Percentiles rank a stretch among this genome's conserved stretches.
Conservation (phyloP, 1,139 yeast genomes). For the Kurtzmaniella quercitrusa region DNA sequence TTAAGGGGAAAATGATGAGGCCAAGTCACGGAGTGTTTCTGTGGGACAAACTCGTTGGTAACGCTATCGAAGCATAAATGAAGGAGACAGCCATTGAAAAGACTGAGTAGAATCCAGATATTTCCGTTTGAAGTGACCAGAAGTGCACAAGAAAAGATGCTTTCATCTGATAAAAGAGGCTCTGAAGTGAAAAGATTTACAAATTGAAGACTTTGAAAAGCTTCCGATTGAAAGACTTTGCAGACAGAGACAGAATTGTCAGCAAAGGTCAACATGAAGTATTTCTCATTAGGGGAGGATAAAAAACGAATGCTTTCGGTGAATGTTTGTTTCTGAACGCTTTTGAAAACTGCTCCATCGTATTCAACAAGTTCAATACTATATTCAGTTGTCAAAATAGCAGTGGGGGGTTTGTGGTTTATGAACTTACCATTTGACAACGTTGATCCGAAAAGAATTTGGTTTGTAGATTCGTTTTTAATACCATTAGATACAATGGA, state of each 20-base stretch:
- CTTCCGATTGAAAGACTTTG: not conserved
- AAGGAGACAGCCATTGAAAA: slow-evolving; percentile 13
- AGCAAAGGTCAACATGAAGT: not conserved
- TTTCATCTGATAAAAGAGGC: not conserved
- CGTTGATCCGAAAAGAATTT: not conserved
- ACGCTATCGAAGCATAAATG: slow-evolving; percentile 7
- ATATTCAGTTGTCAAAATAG: not conserved
- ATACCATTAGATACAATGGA: not conserved
- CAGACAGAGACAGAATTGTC: not conserved
- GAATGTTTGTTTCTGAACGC: not conserved
- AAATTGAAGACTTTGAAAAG: not conserved
- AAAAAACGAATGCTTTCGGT: not conserved
- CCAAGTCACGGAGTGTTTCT: not conserved
- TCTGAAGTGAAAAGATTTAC: not conserved
- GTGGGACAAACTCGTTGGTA: not conserved
- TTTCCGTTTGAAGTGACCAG: not conserved
- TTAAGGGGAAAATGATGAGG: not conserved
- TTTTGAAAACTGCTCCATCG: not conserved
- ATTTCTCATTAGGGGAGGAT: not conserved
- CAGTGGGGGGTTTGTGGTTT: not conserved
- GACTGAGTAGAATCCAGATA: slow-evolving; percentile 14
- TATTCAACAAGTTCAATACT: not conserved
- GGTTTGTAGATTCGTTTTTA: not conserved
- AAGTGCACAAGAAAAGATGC: not conserved
- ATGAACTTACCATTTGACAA: not conserved